phyloP scores from a whole-genome alignment of 1,284 basidiomycete species.

The Lentinula novae-zelandiae region DNA sequence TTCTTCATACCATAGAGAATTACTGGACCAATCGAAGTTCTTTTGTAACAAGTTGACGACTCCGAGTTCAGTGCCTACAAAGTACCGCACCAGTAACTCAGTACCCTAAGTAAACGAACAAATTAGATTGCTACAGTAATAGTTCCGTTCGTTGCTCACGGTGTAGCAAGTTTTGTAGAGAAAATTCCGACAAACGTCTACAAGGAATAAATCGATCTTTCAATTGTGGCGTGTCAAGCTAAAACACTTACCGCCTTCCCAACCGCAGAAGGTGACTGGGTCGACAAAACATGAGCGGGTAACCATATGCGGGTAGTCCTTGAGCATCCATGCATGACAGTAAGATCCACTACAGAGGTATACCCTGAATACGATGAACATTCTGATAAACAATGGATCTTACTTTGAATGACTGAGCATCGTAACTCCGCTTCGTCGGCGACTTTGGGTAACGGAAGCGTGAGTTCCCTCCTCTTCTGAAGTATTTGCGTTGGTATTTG shows the following conservation, averaged over 20 bases:
- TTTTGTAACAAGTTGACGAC: constrained; percentile 82
- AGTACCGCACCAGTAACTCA: constrained; percentile 81
- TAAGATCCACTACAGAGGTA: constrained; percentile 57
- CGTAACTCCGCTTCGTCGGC: constrained; percentile 50
- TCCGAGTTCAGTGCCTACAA: constrained; percentile 82
- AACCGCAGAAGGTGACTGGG: constrained; percentile 84
- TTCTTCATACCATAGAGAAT: constrained; percentile 86
- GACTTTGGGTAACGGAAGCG: constrained; percentile 17
- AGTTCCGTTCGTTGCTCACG: constrained; percentile 33
- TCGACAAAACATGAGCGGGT: constrained; percentile 84
- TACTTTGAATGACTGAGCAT: constrained; percentile 88
- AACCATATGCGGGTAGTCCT: constrained; percentile 67
- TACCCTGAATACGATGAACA: constrained; percentile 1
- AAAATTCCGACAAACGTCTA: constrained; percentile 88
- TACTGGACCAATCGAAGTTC: constrained; percentile 85
- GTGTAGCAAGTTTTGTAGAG: constrained; percentile 65
- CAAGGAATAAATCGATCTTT: background rate
- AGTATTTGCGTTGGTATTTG: constrained; percentile 21
- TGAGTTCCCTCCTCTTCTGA: constrained; percentile 22
- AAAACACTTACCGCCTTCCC: constrained; percentile 72
- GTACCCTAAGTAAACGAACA: constrained; percentile 46
- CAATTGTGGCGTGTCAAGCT: background rate
- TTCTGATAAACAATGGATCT: constrained; percentile 21
- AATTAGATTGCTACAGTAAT: background rate
- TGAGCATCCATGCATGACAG: constrained; percentile 81